Percentiles rank a stretch among this genome's conserved stretches.
Evolutionary conservation across 805 yeast species (phyloP).

Genomic region (Candida silvatica): DNA sequence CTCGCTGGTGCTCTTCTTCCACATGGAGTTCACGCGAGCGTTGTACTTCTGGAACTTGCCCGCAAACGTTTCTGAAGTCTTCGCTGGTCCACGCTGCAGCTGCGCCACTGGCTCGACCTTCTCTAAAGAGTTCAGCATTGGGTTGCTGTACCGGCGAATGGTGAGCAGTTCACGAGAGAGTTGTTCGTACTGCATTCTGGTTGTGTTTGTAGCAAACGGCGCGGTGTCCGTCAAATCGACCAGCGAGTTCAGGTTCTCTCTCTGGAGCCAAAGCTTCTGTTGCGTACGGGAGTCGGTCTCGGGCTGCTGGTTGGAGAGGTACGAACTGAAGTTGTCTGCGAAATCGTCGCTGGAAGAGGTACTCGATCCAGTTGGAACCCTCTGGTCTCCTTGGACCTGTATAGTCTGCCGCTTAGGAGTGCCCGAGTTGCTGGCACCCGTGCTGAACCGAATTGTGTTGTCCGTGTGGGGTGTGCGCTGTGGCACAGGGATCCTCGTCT

Average conservation of each 20-base stretch:
- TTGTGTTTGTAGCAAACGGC: conserved; percentile 27
- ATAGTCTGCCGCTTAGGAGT: too few species aligned
- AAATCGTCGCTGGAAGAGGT: too few species aligned
- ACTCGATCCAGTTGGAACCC: too few species aligned
- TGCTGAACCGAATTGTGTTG: not conserved
- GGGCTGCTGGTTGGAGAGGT: conserved; percentile 27
- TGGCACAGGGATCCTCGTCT: too few species aligned
- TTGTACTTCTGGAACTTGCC: conserved; percentile 5
- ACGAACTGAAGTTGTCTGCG: conserved; percentile 9
- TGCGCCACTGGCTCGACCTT: conserved; percentile 29
- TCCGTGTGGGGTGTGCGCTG: not conserved
- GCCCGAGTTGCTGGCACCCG: not conserved
- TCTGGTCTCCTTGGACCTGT: too few species aligned
- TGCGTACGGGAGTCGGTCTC: conserved; percentile 66
- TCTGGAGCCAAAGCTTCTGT: conserved; percentile 75
- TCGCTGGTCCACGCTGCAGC: not conserved
- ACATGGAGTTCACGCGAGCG: conserved; percentile 5
- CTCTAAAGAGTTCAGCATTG: conserved; percentile 54
- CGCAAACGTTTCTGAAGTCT: conserved; percentile 2
- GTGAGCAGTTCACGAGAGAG: conserved; percentile 66
- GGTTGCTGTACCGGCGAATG: conserved; percentile 62
- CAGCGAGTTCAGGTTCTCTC: conserved; percentile 52
- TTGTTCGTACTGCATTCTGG: conserved; percentile 71
- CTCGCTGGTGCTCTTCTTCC: conserved; percentile 6
- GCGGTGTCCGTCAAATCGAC: conserved; percentile 39